Evolutionary conservation across 495 filamentous ascomycete genomes (phyloP).

Genomic region (Chaetomium cochliodes): DNA sequence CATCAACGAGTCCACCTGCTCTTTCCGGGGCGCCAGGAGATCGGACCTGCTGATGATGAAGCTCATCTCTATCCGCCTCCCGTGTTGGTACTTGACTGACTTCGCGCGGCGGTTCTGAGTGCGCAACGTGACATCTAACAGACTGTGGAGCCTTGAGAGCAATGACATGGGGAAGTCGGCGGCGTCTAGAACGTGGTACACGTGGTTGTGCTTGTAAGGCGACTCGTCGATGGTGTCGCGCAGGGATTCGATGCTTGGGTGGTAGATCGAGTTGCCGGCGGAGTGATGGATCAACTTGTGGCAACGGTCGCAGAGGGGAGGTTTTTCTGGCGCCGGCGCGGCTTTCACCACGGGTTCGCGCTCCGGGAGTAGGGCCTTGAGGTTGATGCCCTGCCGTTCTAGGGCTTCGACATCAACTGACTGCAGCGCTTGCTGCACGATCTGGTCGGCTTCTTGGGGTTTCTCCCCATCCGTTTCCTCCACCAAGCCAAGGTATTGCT

Average conservation of each 20-base stretch:
- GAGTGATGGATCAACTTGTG: constrained; percentile 76
- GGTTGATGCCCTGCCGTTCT: constrained; percentile 43
- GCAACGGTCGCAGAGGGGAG: constrained; percentile 79
- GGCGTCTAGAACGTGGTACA: constrained; percentile 97
- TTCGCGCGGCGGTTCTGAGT: constrained; percentile 73
- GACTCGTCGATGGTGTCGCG: constrained; percentile 79
- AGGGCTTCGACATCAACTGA: constrained; percentile 44
- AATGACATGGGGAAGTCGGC: constrained; percentile 96
- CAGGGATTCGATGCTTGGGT: constrained; percentile 76
- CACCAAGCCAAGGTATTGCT: constrained; percentile 42
- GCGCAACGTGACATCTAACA: constrained; percentile 63
- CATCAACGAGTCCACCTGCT: constrained; percentile 78
- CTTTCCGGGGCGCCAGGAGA: constrained; percentile 73
- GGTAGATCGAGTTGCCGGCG: constrained; percentile 63
- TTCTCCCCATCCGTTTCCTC: constrained; percentile 23
- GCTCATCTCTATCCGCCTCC: constrained; percentile 66
- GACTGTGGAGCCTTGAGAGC: constrained; percentile 55
- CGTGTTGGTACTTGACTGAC: constrained; percentile 58
- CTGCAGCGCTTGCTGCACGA: constrained; percentile 43
- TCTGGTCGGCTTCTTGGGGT: constrained; percentile 35
- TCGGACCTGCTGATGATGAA: constrained; percentile 91
- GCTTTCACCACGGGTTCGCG: constrained; percentile 16
- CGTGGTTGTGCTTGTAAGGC: constrained; percentile 80
- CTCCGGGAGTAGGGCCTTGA: constrained; percentile 33
- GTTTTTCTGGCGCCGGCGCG: constrained; percentile 4